Conservation (phyloP, 768 basidiomycete genomes). For the Serpula lacrymans region DNA sequence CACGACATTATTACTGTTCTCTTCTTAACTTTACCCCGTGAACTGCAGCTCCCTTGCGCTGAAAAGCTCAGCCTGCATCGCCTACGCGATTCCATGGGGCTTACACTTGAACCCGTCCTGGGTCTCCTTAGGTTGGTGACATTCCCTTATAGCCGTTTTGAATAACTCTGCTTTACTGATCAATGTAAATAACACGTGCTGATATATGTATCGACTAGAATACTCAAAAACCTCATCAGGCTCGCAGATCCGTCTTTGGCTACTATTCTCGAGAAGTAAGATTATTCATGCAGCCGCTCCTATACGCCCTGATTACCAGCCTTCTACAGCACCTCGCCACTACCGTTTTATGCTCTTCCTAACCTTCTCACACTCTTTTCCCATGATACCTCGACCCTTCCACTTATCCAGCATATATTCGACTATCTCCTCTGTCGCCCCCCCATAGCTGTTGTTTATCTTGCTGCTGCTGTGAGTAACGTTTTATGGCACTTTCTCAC, state of each 20-base stretch:
- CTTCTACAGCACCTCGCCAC: conserved; percentile 66
- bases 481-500: neutral
- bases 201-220: conserved; percentile 44
- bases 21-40: conserved; percentile 65
- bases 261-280: conserved; percentile 60
- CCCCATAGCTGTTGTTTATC: conserved; percentile 78
- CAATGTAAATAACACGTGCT: no score
- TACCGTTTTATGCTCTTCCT: conserved; percentile 88
- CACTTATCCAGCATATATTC: conserved; percentile 87
- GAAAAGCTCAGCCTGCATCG: conserved; percentile 78
- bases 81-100: conserved; percentile 85
- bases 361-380: conserved; percentile 90
- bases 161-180: no score
- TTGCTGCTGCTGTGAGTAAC: conserved; percentile 71
- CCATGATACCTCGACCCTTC: conserved; percentile 87
- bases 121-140: conserved; percentile 63
- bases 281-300: conserved; percentile 4
- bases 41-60: conserved; percentile 51
- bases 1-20: conserved; percentile 90
- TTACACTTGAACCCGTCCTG: conserved; percentile 78
- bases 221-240: conserved; percentile 70
- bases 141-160: no score
- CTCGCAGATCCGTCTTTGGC: conserved; percentile 71
- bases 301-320: conserved; percentile 1
- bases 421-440: conserved; percentile 85